Conservation (phyloP, 768 basidiomycete genomes). For the Rubroboletus pulcherrimus region DNA sequence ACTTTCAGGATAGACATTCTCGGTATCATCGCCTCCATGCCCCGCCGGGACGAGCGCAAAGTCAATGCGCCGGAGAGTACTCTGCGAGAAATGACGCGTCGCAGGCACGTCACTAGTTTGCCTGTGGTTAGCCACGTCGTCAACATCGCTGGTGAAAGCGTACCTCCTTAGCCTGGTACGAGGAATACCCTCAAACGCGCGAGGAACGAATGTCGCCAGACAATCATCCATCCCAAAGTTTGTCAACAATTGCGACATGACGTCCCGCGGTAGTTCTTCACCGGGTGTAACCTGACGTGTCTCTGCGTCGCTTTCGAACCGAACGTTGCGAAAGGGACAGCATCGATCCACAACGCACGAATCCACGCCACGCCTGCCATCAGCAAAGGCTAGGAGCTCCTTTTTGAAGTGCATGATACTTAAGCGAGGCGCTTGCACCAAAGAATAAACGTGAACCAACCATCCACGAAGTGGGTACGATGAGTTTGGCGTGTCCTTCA, state of each 20-base stretch:
- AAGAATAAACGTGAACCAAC: slow-evolving; percentile 9
- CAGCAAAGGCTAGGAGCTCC: slow-evolving; percentile 6
- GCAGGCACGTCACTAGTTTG: slow-evolving; percentile 6
- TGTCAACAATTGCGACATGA: slow-evolving; percentile 11
- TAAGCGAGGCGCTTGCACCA: background rate
- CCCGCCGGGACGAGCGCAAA: slow-evolving; percentile 14
- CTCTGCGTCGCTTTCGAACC: slow-evolving; percentile 9
- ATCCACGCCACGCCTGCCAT: background rate
- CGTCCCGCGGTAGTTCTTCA: slow-evolving; percentile 9
- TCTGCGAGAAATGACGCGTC: background rate
- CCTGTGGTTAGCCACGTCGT: slow-evolving; percentile 1
- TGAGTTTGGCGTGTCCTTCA: slow-evolving; percentile 11
- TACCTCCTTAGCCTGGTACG: slow-evolving; percentile 16
- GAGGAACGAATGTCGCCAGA: slow-evolving; percentile 8
- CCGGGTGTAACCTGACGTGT: background rate
- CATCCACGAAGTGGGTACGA: slow-evolving; percentile 25
- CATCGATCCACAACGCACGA: background rate
- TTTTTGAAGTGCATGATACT: background rate
- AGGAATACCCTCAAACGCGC: slow-evolving; percentile 17
- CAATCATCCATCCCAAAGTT: background rate
- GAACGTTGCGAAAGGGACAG: slow-evolving; percentile 19
- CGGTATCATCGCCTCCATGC: background rate
- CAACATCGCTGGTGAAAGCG: background rate
- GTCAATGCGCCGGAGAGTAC: background rate
- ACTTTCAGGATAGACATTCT: background rate